Base-by-base conservation (phyloP, 306 rosid genomes). In the Cucumis sativus region DNA sequence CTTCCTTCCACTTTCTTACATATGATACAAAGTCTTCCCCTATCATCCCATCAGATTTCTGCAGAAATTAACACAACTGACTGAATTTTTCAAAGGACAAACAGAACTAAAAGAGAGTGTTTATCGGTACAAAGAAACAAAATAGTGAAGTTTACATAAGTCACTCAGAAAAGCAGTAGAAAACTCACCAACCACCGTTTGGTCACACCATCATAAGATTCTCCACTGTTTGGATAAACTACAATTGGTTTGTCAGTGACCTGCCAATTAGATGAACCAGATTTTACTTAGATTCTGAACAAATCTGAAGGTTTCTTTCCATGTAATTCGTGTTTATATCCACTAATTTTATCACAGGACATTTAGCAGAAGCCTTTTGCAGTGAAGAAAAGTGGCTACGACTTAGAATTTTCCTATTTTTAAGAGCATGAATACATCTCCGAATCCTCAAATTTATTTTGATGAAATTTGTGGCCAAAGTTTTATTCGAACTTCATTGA, bases 191-290 rank as follows among this genome's bases (percentile, higher is more conserved):
- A 81, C 98, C 98, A 94, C 60, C 82, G 80, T 81, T 85, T 89
- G 78, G 59, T 66, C 84, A 54, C 86, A 78, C 89, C 86, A 80
- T 82, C 84, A 30, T 91, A 93, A 78, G 91, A 89, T 82, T 94
- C 97, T 66, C 97, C 98, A 17, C 97, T 91, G 88, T 91, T 94
- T 65, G 96, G 98, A 85, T 94, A 94, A 77, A 89, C 82, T 54
- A 91, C 78, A 61, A 91, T 57, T 28, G 97, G 91, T 79, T 92
- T 94, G 61, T 75, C 80, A 57, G 98, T 88, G 43, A 72, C 89
- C 98, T 94, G 93, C 54, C 56, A 72, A 78, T 78, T 10, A 23
- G 40, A 77, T 58, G 73, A 59, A 59, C 59, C 74, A 77, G 15
- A 57, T 47, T 71, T 71, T 3, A 47, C 41, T 71, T 71, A 47